Evolutionary conservation across 1,284 basidiomycete genomes (phyloP), one percentile per base, ranked within the genome.

Genomic region (Cutaneotrichosporon dermatis): DNA sequence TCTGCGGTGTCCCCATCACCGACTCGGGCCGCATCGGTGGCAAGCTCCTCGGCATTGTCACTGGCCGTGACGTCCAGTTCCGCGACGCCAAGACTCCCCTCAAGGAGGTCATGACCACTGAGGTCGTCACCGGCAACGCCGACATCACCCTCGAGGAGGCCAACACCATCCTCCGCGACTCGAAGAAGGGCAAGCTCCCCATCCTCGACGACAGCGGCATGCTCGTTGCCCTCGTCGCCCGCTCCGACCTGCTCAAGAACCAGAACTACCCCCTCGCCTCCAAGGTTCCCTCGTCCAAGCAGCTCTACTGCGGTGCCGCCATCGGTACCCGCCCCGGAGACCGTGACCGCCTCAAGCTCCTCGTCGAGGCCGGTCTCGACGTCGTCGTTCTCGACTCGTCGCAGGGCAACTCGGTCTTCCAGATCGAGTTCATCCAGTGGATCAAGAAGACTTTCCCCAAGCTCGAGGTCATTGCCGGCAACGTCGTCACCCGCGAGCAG

Each of bases 401-500:
- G 1, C 95, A 99, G 79, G 95, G 95, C 61, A 98, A 99, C 82
- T 97, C 93, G 15, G 74, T 88, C 54, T 99, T 83, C 83, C 93
- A 97, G 78, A 85, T 92, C 69, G 93, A 98, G 58, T 97, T 98
- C 89, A 86, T 99, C 70, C 79, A 85, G 61, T 97, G 90, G 89
- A 92, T 97, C 82, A 99, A 99, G 80, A 50, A 81, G 59, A 90
- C 85, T 1, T 91, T 83, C 80, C 90, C 92, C 43, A 81, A 84
- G 63, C 85, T 92, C 62, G 92, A 99, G 71, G 88, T 98, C 67
- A 91, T 99, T 60, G 95, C 92, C 2, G 95, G 95, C 48, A 98
- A 99, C 76, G 93, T 99, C 61, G 95, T 99, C 60, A 98, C 94
- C 7, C 88, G 96, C 60, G 95, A 97, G 76, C 95, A 99, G 77